Evolutionary conservation across 73 alveolate genomes (phyloP).

Genomic region (Paramecium caudatum): DNA sequence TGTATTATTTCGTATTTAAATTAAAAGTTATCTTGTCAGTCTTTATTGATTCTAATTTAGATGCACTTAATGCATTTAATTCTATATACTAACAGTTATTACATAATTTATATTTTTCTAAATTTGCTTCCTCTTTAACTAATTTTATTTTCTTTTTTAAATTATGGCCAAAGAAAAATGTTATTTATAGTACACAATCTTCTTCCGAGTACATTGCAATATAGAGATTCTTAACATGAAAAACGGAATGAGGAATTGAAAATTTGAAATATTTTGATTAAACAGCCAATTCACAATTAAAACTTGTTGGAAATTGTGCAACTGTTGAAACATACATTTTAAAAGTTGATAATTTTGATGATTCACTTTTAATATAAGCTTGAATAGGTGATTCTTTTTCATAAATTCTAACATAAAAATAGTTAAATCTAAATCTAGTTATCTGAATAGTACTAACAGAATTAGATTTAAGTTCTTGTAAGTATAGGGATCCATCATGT

Average conservation of each 20-base stretch:
- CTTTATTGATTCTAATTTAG: neutral
- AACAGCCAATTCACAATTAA: constrained; percentile 34
- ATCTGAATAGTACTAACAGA: neutral
- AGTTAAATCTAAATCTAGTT: constrained; percentile 47
- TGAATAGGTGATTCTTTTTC: constrained; percentile 1
- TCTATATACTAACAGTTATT: neutral
- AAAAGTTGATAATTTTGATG: constrained; percentile 17
- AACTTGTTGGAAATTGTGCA: constrained; percentile 32
- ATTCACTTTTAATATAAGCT: neutral
- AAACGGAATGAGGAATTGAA: neutral
- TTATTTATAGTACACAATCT: constrained; percentile 6
- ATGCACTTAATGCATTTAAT: neutral
- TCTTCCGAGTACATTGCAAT: constrained; percentile 44
- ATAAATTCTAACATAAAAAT: constrained; percentile 21
- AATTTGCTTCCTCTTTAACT: neutral
- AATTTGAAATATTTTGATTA: constrained; percentile 52
- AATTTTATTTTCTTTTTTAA: neutral
- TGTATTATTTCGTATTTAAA: neutral
- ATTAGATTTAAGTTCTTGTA: constrained; percentile 12
- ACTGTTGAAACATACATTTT: constrained; percentile 30
- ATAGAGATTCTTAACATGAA: constrained; percentile 12
- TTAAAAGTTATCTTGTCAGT: constrained; percentile 16
- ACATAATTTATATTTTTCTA: constrained; percentile 7
- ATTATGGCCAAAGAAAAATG: constrained; percentile 10
- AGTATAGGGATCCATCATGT: constrained; percentile 30